These are phyloP conservation scores for Tetrahymena elliotti DNA, from an alignment of 73 alveolate species.

Conservation along the genomic window DNA sequence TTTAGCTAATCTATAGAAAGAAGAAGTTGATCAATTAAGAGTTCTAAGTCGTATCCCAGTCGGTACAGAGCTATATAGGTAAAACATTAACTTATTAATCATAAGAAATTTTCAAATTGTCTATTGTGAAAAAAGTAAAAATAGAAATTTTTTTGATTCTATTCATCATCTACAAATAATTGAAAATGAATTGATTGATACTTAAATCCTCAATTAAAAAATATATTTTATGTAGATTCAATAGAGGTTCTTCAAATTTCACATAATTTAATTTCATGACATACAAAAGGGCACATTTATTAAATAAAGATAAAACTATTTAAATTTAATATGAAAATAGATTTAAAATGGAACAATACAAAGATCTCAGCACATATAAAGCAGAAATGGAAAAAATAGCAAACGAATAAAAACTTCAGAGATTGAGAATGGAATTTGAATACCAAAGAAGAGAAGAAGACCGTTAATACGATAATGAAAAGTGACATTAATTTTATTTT, in stretches of 20 bases:
- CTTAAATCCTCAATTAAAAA: too few relatives aligned
- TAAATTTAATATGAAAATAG: not conserved
- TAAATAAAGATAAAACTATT: not conserved
- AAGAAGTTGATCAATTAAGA: conserved; percentile 67
- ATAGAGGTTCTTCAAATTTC: too few relatives aligned
- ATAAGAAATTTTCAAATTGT: not conserved
- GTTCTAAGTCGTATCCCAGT: conserved; percentile 60
- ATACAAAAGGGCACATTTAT: too few relatives aligned
- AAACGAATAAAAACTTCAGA: conserved; percentile 67
- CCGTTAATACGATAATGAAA: conserved; percentile 52
- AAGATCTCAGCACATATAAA: conserved; percentile 64
- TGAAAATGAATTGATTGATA: too few relatives aligned
- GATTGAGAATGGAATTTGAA: conserved; percentile 66
- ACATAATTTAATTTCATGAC: too few relatives aligned
- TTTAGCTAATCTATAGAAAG: conserved; percentile 55
- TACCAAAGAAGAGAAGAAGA: conserved; percentile 60
- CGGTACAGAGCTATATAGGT: conserved; percentile 61
- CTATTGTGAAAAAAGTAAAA: too few relatives aligned
- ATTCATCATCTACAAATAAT: too few relatives aligned
- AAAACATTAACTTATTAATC: not conserved
- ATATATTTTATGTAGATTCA: too few relatives aligned
- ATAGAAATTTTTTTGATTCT: too few relatives aligned
- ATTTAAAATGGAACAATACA: conserved; percentile 67
- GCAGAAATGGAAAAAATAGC: conserved; percentile 75
- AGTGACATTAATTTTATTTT: conserved; percentile 6